Percentiles rank a stretch among this genome's conserved stretches.
Conservation (phyloP, 1,284 basidiomycete genomes). For the Moesziomyces parantarcticus region DNA sequence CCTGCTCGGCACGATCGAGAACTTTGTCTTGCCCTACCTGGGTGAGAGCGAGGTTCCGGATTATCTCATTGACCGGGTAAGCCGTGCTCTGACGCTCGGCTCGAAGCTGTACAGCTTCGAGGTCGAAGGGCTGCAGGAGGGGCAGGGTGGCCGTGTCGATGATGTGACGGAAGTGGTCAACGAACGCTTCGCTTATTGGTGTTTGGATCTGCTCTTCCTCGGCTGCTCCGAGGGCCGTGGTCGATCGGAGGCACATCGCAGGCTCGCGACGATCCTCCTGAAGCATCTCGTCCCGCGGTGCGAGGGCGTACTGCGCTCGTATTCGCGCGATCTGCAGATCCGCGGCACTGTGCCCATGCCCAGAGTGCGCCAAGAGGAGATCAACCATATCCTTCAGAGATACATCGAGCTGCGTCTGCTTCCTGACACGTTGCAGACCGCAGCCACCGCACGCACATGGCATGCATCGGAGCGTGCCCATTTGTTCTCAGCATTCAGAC, state of each 20-base stretch:
- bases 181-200: constrained; percentile 92
- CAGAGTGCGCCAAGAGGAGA: constrained; percentile 82
- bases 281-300: constrained; percentile 72
- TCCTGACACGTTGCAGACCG: constrained; percentile 5
- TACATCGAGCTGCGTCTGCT: constrained; percentile 30
- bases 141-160: constrained; percentile 43
- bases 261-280: constrained; percentile 18
- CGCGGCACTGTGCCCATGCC: constrained; percentile 74
- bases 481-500: constrained; percentile 28
- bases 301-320: constrained; percentile 76
- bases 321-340: constrained; percentile 82
- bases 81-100: constrained; percentile 79
- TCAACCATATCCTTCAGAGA: constrained; percentile 78
- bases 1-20: constrained; percentile 72
- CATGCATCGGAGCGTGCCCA: constrained; percentile 27
- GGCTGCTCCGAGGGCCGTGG: constrained; percentile 73
- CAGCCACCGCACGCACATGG: constrained; percentile 1
- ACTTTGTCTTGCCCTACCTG: constrained; percentile 80
- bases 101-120: constrained; percentile 74
- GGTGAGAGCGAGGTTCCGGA: constrained; percentile 79
- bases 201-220: constrained; percentile 86
- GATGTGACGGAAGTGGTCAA: constrained; percentile 72
- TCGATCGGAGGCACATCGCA: constrained; percentile 1
- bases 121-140: constrained; percentile 6
- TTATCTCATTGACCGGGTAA: constrained; percentile 77